Evolutionary conservation across 805 yeast species (phyloP).

Genomic region (Starmerella gropengiesseri): DNA sequence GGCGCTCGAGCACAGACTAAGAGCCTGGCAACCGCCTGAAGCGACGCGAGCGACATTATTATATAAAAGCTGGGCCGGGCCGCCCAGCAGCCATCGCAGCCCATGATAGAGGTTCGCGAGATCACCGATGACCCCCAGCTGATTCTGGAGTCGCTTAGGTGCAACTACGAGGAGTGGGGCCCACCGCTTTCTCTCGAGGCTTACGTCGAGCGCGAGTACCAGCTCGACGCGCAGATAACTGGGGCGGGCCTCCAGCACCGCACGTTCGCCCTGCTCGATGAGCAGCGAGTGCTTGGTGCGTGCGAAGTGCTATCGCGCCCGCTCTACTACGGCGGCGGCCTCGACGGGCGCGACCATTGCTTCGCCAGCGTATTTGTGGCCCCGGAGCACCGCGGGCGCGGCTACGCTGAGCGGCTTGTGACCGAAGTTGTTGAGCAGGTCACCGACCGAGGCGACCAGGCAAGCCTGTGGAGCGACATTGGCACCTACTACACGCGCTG

Average conservation of each 20-base stretch:
- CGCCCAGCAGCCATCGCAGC: background rate
- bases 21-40: no score
- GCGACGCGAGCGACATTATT: no score
- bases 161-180: conserved; percentile 16
- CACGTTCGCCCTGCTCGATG: conserved; percentile 6
- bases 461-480: conserved; percentile 19
- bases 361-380: conserved; percentile 14
- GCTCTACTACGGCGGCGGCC: conserved; percentile 13
- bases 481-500: conserved; percentile 16
- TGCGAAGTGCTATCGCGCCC: conserved; percentile 19
- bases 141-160: conserved; percentile 1
- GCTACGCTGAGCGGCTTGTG: conserved; percentile 6
- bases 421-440: background rate
- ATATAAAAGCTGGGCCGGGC: background rate
- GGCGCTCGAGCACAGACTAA: no score
- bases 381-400: conserved; percentile 8
- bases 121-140: conserved; percentile 9
- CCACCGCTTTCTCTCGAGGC: conserved; percentile 8
- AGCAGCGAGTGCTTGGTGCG: conserved; percentile 6
- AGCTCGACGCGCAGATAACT: background rate
- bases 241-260: conserved; percentile 7
- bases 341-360: conserved; percentile 6
- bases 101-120: conserved; percentile 5
- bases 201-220: conserved; percentile 9
- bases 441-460: conserved; percentile 2